Conservation (phyloP, 2,329 filamentous ascomycete genomes). For the Massarina eburnea region DNA sequence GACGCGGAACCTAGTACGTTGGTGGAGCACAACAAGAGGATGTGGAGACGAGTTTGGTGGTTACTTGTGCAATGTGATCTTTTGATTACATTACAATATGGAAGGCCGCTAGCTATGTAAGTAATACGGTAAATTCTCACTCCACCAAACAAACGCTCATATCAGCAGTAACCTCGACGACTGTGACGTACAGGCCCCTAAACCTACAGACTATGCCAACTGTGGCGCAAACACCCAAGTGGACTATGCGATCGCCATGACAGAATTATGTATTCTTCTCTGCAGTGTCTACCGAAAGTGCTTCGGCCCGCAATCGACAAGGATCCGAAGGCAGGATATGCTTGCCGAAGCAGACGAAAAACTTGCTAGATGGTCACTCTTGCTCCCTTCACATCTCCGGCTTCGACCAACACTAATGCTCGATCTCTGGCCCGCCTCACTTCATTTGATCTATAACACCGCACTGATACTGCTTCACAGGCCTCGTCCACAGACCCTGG, state of each 20-base stretch:
- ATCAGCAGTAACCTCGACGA: background rate
- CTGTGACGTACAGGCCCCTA: background rate
- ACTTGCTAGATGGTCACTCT: background rate
- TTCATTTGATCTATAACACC: background rate
- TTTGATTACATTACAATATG: background rate
- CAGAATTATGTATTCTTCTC: background rate
- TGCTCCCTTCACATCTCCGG: background rate
- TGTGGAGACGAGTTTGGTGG: constrained; percentile 3
- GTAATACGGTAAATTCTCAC: no score
- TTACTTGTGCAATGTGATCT: constrained; percentile 1
- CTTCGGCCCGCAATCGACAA: background rate
- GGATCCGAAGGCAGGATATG: background rate
- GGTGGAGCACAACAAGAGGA: constrained; percentile 1
- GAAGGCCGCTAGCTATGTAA: background rate
- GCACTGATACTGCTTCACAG: background rate
- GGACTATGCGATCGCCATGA: background rate
- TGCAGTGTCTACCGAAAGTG: background rate
- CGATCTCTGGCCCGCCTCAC: background rate
- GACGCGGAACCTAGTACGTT: background rate
- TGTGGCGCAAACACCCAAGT: background rate
- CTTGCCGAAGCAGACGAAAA: background rate
- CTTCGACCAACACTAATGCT: background rate
- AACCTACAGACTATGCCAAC: background rate
- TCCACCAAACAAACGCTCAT: background rate
- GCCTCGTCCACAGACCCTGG: background rate